Evolutionary conservation across 2,329 filamentous ascomycete species (phyloP).

Genomic region (Calonectria pseudoreteaudii): DNA sequence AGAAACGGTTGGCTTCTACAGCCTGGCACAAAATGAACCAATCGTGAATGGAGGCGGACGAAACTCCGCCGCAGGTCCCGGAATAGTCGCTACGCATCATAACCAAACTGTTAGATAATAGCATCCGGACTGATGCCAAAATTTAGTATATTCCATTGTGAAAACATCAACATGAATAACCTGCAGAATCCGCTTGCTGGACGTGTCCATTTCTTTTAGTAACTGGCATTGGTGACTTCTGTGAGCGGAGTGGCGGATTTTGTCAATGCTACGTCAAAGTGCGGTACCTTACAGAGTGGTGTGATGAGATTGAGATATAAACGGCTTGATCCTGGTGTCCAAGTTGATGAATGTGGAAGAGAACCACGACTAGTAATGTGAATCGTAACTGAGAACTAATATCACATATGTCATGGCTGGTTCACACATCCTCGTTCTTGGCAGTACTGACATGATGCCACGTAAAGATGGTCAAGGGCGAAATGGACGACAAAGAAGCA

Average conservation of each 20-base stretch:
- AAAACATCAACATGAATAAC: background rate
- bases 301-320: background rate
- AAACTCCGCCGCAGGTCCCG: background rate
- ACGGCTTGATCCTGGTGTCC: background rate
- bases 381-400: too few relatives aligned
- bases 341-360: background rate
- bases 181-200: background rate
- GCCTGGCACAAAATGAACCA: too few relatives aligned
- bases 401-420: background rate
- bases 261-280: background rate
- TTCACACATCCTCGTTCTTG: constrained; percentile 43
- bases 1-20: too few relatives aligned
- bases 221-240: background rate
- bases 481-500: background rate
- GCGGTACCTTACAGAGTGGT: background rate
- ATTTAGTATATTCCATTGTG: background rate
- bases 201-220: background rate
- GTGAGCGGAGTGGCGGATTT: constrained; percentile 13
- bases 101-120: background rate
- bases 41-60: background rate
- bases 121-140: background rate
- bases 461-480: constrained; percentile 5
- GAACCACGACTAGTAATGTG: background rate
- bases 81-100: background rate
- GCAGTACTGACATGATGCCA: background rate